A percentile compares a stretch with the other conserved stretches of the same genome.
These are phyloP conservation scores for Penicillium sp. DNA, from an alignment of 2,329 filamentous ascomycete species.

Conservation along the genomic window DNA sequence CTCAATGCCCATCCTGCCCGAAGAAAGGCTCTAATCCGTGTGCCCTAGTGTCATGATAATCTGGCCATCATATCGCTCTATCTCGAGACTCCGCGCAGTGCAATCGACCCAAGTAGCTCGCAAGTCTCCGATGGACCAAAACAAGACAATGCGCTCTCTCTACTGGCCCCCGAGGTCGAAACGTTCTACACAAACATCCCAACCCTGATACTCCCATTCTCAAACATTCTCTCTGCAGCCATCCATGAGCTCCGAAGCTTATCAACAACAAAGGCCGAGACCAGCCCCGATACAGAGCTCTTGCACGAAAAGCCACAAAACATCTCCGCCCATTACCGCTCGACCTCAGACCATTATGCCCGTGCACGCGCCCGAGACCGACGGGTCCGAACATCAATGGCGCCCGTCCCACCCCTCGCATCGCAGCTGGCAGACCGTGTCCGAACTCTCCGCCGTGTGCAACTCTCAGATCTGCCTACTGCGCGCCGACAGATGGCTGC, in stretches of 20 bases:
- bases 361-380: constrained; percentile 22
- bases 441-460: constrained; percentile 27
- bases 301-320: background rate
- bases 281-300: background rate
- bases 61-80: constrained; percentile 39
- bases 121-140: constrained; percentile 11
- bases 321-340: constrained; percentile 1
- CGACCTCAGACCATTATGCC: constrained; percentile 14
- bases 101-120: constrained; percentile 19
- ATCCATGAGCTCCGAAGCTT: constrained; percentile 28
- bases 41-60: constrained; percentile 34
- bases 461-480: constrained; percentile 34
- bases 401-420: constrained; percentile 22
- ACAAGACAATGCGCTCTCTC: constrained; percentile 27
- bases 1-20: background rate
- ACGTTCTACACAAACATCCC: constrained; percentile 34
- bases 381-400: constrained; percentile 24
- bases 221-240: constrained; percentile 25
- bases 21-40: background rate
- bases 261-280: constrained; percentile 22
- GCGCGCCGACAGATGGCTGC: constrained; percentile 35
- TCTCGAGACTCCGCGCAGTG: constrained; percentile 29
- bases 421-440: constrained; percentile 30
- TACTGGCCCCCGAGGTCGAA: constrained; percentile 37
- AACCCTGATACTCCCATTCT: constrained; percentile 23